phyloP scores from a whole-genome alignment of 768 basidiomycete genomes.

The Calocybe indica region DNA sequence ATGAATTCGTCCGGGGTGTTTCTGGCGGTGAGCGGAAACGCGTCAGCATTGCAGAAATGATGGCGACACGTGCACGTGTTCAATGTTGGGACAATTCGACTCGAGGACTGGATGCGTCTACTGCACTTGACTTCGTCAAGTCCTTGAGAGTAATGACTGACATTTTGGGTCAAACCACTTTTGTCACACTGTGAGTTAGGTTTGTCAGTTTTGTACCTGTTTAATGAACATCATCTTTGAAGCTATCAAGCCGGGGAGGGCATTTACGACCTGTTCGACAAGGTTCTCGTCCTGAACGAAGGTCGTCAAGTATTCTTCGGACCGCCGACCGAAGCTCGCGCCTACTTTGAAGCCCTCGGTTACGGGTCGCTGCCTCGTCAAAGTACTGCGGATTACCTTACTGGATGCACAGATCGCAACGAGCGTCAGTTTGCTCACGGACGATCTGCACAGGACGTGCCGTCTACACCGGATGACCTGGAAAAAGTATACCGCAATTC shows the following conservation, averaged over 20 bases:
- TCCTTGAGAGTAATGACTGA: conserved; percentile 81
- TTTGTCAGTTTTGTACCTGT: not conserved
- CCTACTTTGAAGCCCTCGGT: conserved; percentile 74
- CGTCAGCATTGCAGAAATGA: conserved; percentile 83
- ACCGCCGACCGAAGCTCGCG: conserved; percentile 62
- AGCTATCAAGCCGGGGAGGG: conserved; percentile 81
- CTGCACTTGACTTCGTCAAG: conserved; percentile 81
- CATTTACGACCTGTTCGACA: conserved; percentile 78
- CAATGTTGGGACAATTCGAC: conserved; percentile 86
- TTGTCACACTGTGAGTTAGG: conserved; percentile 60
- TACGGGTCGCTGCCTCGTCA: conserved; percentile 74
- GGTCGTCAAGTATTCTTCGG: conserved; percentile 84
- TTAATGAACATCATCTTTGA: conserved; percentile 2
- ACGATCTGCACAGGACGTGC: conserved; percentile 50
- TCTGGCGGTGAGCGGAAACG: conserved; percentile 78
- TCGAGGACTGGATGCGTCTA: conserved; percentile 77
- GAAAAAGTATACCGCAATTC: conserved; percentile 58
- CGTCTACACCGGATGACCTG: conserved; percentile 61
- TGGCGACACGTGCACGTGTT: conserved; percentile 74
- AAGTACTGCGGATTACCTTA: conserved; percentile 82
- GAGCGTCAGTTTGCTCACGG: conserved; percentile 76
- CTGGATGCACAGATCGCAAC: conserved; percentile 78
- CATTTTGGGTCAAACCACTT: conserved; percentile 71
- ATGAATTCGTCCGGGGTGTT: conserved; percentile 80
- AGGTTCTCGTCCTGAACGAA: conserved; percentile 77